These are phyloP conservation scores for Talinum fruticosum DNA, from an alignment of 148 eudicot species.

Conservation along the genomic window DNA sequence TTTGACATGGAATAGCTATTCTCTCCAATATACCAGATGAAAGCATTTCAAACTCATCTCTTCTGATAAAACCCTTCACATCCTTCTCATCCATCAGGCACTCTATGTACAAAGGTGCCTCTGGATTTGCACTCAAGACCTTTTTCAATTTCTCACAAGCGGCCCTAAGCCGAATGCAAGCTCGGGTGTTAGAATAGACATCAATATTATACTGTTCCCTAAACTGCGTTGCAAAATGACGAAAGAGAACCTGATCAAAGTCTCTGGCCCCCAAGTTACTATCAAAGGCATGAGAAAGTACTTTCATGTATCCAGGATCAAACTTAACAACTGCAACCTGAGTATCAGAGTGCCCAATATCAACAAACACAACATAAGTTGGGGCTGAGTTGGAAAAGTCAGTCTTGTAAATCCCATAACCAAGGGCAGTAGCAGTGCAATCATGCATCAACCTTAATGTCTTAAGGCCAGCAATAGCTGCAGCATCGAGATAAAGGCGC, in stretches of 20 bases:
- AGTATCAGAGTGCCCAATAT: conserved; percentile 90
- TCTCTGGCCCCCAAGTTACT: conserved; percentile 84
- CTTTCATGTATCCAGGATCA: conserved; percentile 60
- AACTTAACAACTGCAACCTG: conserved; percentile 80
- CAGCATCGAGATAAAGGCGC: conserved; percentile 70
- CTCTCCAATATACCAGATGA: conserved; percentile 63
- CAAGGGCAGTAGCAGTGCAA: conserved; percentile 88
- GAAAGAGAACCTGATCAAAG: conserved; percentile 86
- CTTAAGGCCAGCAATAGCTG: conserved; percentile 63
- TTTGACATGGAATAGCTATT: conserved; percentile 66
- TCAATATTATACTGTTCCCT: conserved; percentile 65
- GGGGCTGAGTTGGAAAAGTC: conserved; percentile 42
- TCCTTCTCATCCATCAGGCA: conserved; percentile 97
- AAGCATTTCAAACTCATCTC: conserved; percentile 86
- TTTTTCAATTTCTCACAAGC: conserved; percentile 95
- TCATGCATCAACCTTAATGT: conserved; percentile 85
- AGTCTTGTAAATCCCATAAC: conserved; percentile 87
- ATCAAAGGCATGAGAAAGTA: conserved; percentile 75
- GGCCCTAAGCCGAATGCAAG: conserved; percentile 78
- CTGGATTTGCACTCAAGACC: conserved; percentile 88
- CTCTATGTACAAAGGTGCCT: conserved; percentile 88
- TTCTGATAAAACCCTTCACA: conserved; percentile 72
- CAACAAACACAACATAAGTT: conserved; percentile 74
- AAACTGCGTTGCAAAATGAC: conserved; percentile 66
- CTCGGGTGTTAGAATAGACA: conserved; percentile 66